Evolutionary conservation across 2,329 filamentous ascomycete species (phyloP).

Genomic region (Microdochium paspali): DNA sequence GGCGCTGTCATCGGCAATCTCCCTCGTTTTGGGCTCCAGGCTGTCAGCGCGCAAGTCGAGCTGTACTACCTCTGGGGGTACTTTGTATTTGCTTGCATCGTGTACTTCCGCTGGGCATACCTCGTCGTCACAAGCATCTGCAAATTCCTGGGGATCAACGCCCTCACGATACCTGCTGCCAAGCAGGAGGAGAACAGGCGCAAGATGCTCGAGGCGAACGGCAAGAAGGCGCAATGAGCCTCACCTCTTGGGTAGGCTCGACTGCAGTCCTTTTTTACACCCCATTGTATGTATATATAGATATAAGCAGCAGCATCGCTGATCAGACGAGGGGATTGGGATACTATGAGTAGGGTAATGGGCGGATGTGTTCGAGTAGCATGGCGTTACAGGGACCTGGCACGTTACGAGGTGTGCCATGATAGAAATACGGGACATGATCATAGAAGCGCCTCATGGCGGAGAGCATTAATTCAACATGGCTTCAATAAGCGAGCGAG

Average conservation of each 20-base stretch:
- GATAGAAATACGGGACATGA: too few species aligned
- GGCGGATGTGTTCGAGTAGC: too few species aligned
- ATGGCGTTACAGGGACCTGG: too few species aligned
- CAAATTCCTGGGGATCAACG: slow-evolving; percentile 86
- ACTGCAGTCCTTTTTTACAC: not conserved
- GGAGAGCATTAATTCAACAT: too few species aligned
- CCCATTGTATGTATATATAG: too few species aligned
- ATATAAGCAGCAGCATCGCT: too few species aligned
- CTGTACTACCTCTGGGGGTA: slow-evolving; percentile 76
- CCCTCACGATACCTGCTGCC: slow-evolving; percentile 69
- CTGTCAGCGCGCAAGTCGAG: slow-evolving; percentile 58
- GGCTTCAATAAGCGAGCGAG: too few species aligned
- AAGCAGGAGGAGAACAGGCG: slow-evolving; percentile 48
- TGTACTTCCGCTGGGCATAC: slow-evolving; percentile 89
- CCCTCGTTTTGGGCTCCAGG: slow-evolving; percentile 62
- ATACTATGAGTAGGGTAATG: too few species aligned
- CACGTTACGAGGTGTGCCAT: too few species aligned
- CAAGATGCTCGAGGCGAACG: slow-evolving; percentile 19
- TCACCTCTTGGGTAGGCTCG: not conserved
- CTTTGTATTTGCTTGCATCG: slow-evolving; percentile 71
- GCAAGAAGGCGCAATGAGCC: slow-evolving; percentile 18
- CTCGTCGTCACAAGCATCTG: slow-evolving; percentile 89
- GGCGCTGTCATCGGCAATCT: slow-evolving; percentile 79
- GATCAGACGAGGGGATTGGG: too few species aligned
- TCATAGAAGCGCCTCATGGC: too few species aligned